Evolutionary conservation across 2,329 filamentous ascomycete genomes (phyloP).

Genomic region (Claviceps capensis): DNA sequence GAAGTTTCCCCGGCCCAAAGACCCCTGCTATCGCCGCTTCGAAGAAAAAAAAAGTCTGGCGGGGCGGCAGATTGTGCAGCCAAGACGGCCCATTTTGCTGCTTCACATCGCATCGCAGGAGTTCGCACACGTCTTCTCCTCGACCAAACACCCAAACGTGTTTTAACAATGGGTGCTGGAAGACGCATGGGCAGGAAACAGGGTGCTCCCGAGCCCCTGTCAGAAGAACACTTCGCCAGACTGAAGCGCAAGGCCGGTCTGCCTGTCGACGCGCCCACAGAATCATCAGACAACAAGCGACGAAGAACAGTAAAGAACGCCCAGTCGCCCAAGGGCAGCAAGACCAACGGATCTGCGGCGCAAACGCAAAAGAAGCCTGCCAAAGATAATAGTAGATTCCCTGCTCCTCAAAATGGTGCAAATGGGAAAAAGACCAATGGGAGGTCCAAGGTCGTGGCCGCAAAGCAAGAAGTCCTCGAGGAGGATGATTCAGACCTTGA

Average conservation of each 20-base stretch:
- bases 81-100: neutral
- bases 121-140: neutral
- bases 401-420: conserved; percentile 4
- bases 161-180: conserved; percentile 64
- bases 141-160: conserved; percentile 5
- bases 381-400: conserved; percentile 8
- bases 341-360: conserved; percentile 1
- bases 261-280: conserved; percentile 44
- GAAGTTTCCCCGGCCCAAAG: conserved; percentile 20
- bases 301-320: conserved; percentile 10
- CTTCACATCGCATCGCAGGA: neutral
- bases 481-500: conserved; percentile 24
- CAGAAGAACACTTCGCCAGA: conserved; percentile 65
- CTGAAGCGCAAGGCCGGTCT: conserved; percentile 74
- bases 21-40: conserved; percentile 11
- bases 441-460: conserved; percentile 12
- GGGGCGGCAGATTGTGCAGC: conserved; percentile 14
- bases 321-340: conserved; percentile 12
- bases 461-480: conserved; percentile 12
- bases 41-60: conserved; percentile 26
- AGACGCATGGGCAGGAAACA: conserved; percentile 86
- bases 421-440: conserved; percentile 15
- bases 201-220: conserved; percentile 69
- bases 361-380: conserved; percentile 15
- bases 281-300: conserved; percentile 23